Percentiles rank a stretch among this genome's conserved stretches.
Evolutionary conservation across 1,284 basidiomycete species (phyloP).

Genomic region (Agroathelia rolfsii): DNA sequence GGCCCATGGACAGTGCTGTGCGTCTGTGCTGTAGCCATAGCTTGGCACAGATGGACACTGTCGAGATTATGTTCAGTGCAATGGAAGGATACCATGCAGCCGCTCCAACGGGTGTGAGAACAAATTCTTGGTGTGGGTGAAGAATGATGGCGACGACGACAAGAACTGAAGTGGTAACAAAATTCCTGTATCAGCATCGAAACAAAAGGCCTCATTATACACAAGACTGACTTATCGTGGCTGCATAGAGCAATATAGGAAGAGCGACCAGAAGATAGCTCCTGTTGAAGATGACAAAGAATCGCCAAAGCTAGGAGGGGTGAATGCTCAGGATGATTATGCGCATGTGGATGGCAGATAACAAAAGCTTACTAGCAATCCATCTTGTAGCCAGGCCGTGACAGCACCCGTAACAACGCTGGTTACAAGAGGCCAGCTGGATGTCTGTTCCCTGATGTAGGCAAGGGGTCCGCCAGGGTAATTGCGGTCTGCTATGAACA

Average conservation of each 20-base stretch:
- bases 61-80: slow-evolving; percentile 33
- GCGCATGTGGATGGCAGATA: not conserved
- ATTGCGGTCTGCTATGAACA: slow-evolving; percentile 35
- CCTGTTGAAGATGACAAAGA: slow-evolving; percentile 35
- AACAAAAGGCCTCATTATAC: too few species aligned
- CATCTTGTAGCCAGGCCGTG: slow-evolving; percentile 29
- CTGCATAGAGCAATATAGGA: too few species aligned
- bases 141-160: slow-evolving; percentile 25
- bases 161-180: too few species aligned
- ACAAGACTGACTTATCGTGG: too few species aligned
- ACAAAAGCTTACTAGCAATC: not conserved
- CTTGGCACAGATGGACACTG: slow-evolving; percentile 29
- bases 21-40: slow-evolving; percentile 27
- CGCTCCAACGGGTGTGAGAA: slow-evolving; percentile 32
- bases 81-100: too few species aligned
- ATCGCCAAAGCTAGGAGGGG: slow-evolving; percentile 40
- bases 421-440: slow-evolving; percentile 33
- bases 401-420: slow-evolving; percentile 30
- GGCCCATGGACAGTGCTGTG: slow-evolving; percentile 20
- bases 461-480: slow-evolving; percentile 29
- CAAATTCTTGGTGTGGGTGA: slow-evolving; percentile 29
- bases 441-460: slow-evolving; percentile 30
- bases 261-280: slow-evolving; percentile 23
- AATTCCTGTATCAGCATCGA: too few species aligned
- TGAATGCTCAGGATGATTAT: slow-evolving; percentile 3